Conservation (phyloP, 805 yeast genomes). For the Candida coquimbonensis region DNA sequence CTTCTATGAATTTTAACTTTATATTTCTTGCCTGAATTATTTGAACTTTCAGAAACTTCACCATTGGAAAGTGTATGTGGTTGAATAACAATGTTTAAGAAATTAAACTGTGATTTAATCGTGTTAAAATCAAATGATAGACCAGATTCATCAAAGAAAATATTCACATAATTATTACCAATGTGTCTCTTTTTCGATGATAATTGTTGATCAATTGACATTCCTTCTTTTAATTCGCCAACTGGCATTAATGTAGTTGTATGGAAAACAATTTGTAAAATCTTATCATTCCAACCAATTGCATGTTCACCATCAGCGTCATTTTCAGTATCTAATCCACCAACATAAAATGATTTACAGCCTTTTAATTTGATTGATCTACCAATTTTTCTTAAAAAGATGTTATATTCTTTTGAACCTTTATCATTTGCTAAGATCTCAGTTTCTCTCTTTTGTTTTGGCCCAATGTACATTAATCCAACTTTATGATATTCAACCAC, state of each 20-base stretch:
- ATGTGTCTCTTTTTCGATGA: conserved; percentile 74
- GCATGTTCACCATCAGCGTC: conserved; percentile 75
- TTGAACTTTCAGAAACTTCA: conserved; percentile 7
- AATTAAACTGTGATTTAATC: conserved; percentile 74
- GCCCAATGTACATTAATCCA: conserved; percentile 71
- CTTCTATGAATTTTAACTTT: conserved; percentile 59
- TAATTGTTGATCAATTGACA: conserved; percentile 31
- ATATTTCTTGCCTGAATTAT: conserved; percentile 33
- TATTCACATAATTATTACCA: conserved; percentile 78
- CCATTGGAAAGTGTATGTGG: conserved; percentile 40
- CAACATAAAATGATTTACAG: conserved; percentile 51
- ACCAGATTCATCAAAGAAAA: conserved; percentile 74
- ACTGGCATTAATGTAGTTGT: conserved; percentile 76
- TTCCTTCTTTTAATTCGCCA: conserved; percentile 20
- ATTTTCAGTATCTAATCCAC: conserved; percentile 69
- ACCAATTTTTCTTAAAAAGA: conserved; percentile 56
- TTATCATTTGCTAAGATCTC: conserved; percentile 57
- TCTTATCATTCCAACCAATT: conserved; percentile 63
- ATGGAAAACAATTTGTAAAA: conserved; percentile 68
- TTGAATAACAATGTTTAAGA: conserved; percentile 69
- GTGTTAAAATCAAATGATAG: conserved; percentile 60
- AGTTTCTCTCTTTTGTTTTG: conserved; percentile 52
- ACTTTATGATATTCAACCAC: conserved; percentile 71
- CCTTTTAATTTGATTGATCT: conserved; percentile 47
- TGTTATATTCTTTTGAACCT: conserved; percentile 60